Base-by-base conservation (phyloP, 768 basidiomycete species). In the Cubamyces lactineus region DNA sequence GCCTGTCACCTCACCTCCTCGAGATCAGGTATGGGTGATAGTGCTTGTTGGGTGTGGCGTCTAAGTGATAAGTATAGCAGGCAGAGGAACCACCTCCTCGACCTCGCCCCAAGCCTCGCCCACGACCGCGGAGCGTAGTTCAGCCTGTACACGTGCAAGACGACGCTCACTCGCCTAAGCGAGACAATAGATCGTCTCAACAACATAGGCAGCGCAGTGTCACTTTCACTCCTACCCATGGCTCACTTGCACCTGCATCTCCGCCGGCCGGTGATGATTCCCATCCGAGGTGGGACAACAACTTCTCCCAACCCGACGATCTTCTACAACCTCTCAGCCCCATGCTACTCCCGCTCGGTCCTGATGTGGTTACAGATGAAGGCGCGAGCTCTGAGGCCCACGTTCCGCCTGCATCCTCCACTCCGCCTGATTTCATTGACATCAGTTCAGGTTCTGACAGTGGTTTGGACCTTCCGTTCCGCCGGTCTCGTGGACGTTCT, bases 271-370 rank as follows among this genome's bases (percentile, higher is more conserved):
- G 26, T 0, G 54, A 51, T 3, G 19, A 53, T 3, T 16, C 17
- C 5, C 45, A 26, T 16, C 47, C 46, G 0, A n/a, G 24, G 2
- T 62, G 49, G 55, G 55, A 53, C 23, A 17, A 62, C 49, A 34
- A 53, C 34, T 46, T 51, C 24, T n/a, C 30, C 5, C 8, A 23
- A 11, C 55, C 40, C 15, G 48, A 45, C 8, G 30, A 52, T 50
- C n/a, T 34, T 34, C 9, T 34, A 34, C 34, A 34, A 9, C 34
- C 34, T 34, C 5, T 11, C 9, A 34, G 34, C 34, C 34, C 64
- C 65, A 26, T 60, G 66, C 41, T 70, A 64, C 56, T 66, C 65
- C 34, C 67, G 61, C 57, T 26, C 2, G 56, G 28, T 23, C 47
- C 57, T 5, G 52, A 17, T 8, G n/a, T 24, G 16, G 47, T 52